A percentile compares a stretch with the other conserved stretches of the same genome.
Evolutionary conservation across 169 alveolate species (phyloP).

Genomic region (Besnoitia besnoiti): DNA sequence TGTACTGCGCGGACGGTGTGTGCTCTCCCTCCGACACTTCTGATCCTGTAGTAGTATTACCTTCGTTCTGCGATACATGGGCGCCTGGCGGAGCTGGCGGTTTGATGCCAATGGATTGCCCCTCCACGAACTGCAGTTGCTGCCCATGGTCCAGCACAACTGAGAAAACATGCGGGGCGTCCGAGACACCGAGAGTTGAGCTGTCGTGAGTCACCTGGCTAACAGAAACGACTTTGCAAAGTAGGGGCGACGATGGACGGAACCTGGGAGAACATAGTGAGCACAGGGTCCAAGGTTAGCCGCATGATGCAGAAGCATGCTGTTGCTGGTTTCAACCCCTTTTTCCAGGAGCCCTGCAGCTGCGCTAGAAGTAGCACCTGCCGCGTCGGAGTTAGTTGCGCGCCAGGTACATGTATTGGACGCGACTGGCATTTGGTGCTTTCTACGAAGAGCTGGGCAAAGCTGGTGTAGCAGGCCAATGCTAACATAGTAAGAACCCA

Average conservation of each 20-base stretch:
- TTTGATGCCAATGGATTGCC: slow-evolving; percentile 46
- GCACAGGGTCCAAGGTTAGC: too few relatives aligned
- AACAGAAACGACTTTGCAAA: slow-evolving; percentile 33
- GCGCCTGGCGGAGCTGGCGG: slow-evolving; percentile 21
- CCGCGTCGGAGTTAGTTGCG: too few relatives aligned
- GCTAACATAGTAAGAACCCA: too few relatives aligned
- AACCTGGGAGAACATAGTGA: slow-evolving; percentile 21
- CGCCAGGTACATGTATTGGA: too few relatives aligned
- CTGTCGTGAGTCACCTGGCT: neutral
- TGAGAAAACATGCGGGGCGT: slow-evolving; percentile 7
- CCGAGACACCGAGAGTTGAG: neutral
- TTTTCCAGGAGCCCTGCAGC: too few relatives aligned
- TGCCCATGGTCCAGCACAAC: slow-evolving; percentile 1
- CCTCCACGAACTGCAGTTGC: slow-evolving; percentile 46
- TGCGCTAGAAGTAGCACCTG: too few relatives aligned
- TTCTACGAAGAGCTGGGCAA: too few relatives aligned
- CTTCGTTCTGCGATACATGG: neutral
- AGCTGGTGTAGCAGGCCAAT: too few relatives aligned
- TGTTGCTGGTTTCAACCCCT: too few relatives aligned
- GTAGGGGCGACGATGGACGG: slow-evolving; percentile 2
- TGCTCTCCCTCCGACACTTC: neutral
- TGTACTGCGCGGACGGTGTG: neutral
- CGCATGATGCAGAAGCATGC: too few relatives aligned
- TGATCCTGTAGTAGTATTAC: neutral
- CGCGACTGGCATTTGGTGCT: too few relatives aligned